phyloP scores from a whole-genome alignment of 306 rosid species.

The Pueraria montana region DNA sequence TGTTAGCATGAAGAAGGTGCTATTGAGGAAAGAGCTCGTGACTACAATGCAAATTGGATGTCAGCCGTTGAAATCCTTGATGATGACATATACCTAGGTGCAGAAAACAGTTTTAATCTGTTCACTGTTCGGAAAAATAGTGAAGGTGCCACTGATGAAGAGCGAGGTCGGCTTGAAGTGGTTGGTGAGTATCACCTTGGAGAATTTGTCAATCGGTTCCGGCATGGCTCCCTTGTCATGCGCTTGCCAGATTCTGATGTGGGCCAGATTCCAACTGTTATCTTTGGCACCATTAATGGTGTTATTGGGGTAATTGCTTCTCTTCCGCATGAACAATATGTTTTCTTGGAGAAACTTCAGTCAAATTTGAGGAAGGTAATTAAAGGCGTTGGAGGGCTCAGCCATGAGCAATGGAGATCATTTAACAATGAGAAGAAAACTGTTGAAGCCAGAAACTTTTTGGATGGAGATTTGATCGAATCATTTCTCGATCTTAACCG shows the following conservation, averaged over 20 bases:
- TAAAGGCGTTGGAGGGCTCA: constrained; percentile 96
- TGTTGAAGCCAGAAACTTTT: constrained; percentile 82
- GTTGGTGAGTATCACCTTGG: constrained; percentile 96
- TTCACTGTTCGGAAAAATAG: constrained; percentile 65
- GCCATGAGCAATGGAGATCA: constrained; percentile 99
- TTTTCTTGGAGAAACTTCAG: constrained; percentile 92
- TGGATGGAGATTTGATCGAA: constrained; percentile 97
- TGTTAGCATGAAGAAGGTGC: constrained; percentile 98
- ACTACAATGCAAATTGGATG: constrained; percentile 97
- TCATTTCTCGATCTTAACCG: constrained; percentile 95
- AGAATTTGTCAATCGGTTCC: constrained; percentile 85
- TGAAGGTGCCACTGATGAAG: constrained; percentile 96
- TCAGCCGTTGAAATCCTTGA: constrained; percentile 97
- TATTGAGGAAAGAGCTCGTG: constrained; percentile 97
- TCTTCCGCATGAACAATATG: constrained; percentile 88
- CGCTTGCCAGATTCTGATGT: constrained; percentile 95
- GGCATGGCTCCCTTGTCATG: constrained; percentile 92
- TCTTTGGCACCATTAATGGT: constrained; percentile 94
- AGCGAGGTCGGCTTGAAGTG: constrained; percentile 91
- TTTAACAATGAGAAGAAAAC: constrained; percentile 93
- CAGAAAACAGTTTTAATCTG: constrained; percentile 77
- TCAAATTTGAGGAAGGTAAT: constrained; percentile 91
- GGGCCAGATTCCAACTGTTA: constrained; percentile 94
- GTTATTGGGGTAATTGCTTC: constrained; percentile 98
- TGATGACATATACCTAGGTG: constrained; percentile 90